Evolutionary conservation across 352 stramenopile genomes (phyloP).

Genomic region (Globisporangium camurandrum): DNA sequence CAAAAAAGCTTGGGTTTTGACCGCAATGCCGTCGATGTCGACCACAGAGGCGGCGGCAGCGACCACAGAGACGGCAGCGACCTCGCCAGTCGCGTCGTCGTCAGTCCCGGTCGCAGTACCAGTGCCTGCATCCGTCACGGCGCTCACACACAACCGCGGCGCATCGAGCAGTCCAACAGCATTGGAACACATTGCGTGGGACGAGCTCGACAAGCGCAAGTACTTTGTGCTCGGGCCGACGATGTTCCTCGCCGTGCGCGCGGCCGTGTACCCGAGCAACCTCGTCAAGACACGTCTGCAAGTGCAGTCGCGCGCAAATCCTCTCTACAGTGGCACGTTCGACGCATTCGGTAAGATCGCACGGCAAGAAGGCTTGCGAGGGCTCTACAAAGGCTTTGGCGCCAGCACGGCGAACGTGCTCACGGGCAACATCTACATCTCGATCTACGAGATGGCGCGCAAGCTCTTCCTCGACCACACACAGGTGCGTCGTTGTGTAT

Average conservation of each 20-base stretch:
- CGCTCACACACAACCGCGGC: too few relatives aligned
- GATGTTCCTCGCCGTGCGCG: conserved; percentile 77
- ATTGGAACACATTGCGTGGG: conserved; percentile 83
- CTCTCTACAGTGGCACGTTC: conserved; percentile 72
- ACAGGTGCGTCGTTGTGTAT: conserved; percentile 16
- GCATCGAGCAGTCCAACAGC: conserved; percentile 7
- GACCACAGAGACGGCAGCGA: too few relatives aligned
- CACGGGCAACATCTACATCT: conserved; percentile 88
- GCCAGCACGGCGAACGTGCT: conserved; percentile 80
- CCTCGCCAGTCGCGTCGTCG: too few relatives aligned
- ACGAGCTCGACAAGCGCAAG: conserved; percentile 83
- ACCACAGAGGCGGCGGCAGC: not conserved
- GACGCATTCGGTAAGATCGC: conserved; percentile 84
- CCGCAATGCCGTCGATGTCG: not conserved
- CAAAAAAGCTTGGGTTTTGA: too few relatives aligned
- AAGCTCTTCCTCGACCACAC: conserved; percentile 59
- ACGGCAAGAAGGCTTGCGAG: conserved; percentile 60
- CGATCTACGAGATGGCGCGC: conserved; percentile 77
- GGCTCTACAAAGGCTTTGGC: conserved; percentile 86
- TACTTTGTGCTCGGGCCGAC: conserved; percentile 82
- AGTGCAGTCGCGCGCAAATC: conserved; percentile 63
- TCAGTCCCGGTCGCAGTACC: too few relatives aligned
- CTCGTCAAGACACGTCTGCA: conserved; percentile 86
- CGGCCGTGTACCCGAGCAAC: conserved; percentile 82
- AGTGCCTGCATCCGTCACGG: too few relatives aligned